A percentile compares a stretch with the other conserved stretches of the same genome.
Evolutionary conservation across 257 asterid genomes (phyloP).

Genomic region (Scutellaria minor): DNA sequence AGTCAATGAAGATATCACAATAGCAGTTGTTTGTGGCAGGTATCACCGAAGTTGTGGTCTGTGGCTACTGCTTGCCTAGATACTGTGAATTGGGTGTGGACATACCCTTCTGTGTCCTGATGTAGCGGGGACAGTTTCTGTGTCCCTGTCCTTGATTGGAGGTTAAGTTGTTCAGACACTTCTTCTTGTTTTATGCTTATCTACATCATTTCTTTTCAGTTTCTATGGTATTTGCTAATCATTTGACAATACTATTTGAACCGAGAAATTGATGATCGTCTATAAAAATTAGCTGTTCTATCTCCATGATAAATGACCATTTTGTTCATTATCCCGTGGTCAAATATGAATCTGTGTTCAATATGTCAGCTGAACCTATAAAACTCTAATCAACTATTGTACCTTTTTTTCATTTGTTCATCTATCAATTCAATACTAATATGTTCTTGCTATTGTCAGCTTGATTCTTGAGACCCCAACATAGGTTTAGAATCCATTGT

Average conservation of each 20-base stretch:
- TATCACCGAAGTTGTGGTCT: background rate
- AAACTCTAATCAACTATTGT: background rate
- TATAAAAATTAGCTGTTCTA: background rate
- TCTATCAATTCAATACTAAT: slow-evolving; percentile 17
- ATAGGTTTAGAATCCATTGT: slow-evolving; percentile 17
- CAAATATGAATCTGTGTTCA: background rate
- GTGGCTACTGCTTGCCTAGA: slow-evolving; percentile 30
- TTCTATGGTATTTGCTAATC: slow-evolving; percentile 2
- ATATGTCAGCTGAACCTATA: slow-evolving; percentile 24
- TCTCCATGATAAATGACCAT: background rate
- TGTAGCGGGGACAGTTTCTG: too few relatives aligned
- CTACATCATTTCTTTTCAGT: slow-evolving; percentile 5
- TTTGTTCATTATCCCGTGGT: slow-evolving; percentile 23
- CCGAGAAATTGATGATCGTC: background rate
- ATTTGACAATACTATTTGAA: background rate
- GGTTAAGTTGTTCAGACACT: slow-evolving; percentile 28
- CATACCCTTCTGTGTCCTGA: slow-evolving; percentile 26
- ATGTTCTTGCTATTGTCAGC: slow-evolving; percentile 15
- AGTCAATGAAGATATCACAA: slow-evolving; percentile 8
- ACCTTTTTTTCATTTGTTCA: background rate
- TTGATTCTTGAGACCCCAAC: slow-evolving; percentile 11
- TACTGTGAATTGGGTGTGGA: slow-evolving; percentile 11
- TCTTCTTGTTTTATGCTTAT: slow-evolving; percentile 24
- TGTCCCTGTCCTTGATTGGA: slow-evolving; percentile 32
- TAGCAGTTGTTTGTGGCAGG: slow-evolving; percentile 25